phyloP scores from a whole-genome alignment of 2,329 filamentous ascomycete genomes.

The Colletotrichum spinosum region DNA sequence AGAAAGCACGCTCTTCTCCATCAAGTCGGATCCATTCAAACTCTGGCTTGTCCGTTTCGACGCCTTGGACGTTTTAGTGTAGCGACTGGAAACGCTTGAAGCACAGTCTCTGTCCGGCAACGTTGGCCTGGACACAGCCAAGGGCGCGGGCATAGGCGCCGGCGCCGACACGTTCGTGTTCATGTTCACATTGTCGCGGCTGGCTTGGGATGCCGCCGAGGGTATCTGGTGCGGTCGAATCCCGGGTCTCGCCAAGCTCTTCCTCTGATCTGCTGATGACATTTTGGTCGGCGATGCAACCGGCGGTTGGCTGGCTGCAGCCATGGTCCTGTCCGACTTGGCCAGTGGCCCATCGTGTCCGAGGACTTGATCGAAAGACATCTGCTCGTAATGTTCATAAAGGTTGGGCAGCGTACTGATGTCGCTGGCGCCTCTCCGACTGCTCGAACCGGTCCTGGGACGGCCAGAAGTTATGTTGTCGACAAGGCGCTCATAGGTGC shows the following conservation, averaged over 20 bases:
- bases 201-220: not conserved
- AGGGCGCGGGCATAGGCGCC: no score
- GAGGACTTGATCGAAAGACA: conserved; percentile 60
- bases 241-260: conserved; percentile 10
- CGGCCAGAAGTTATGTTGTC: conserved; percentile 26
- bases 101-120: conserved; percentile 35
- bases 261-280: conserved; percentile 12
- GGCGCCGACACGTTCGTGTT: no score
- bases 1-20: conserved; percentile 66
- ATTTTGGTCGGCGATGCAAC: conserved; percentile 23
- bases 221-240: conserved; percentile 12
- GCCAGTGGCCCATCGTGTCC: conserved; percentile 33
- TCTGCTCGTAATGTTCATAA: conserved; percentile 70
- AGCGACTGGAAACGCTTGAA: conserved; percentile 65
- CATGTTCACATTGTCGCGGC: not conserved
- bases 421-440: conserved; percentile 29
- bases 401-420: conserved; percentile 60
- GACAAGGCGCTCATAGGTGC: conserved; percentile 47
- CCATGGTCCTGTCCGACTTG: conserved; percentile 14
- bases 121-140: conserved; percentile 18
- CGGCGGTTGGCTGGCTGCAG: conserved; percentile 10
- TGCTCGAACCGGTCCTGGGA: conserved; percentile 33
- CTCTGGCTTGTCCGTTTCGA: conserved; percentile 62
- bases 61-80: conserved; percentile 66
- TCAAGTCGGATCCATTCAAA: conserved; percentile 62